Percentiles rank a stretch among this genome's conserved stretches.
phyloP scores from a whole-genome alignment of 805 yeast species.

The Pichia gijzeniarum region DNA sequence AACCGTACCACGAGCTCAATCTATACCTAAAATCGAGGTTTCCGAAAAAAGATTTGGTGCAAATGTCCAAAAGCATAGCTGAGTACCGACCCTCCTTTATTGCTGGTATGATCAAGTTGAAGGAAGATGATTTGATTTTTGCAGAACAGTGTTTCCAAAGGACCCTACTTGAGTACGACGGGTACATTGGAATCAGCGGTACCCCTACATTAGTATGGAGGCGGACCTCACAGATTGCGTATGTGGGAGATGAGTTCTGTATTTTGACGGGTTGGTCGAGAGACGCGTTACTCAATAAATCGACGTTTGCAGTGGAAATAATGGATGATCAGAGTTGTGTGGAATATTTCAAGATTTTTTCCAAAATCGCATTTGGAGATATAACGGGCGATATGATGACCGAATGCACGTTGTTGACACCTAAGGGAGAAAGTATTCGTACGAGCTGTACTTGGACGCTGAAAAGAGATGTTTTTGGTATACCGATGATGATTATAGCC shows the following conservation, averaged over 20 bases:
- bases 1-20: constrained; percentile 80
- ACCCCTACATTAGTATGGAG: constrained; percentile 97
- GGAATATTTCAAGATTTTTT: constrained; percentile 81
- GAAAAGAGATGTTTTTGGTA: constrained; percentile 90
- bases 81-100: constrained; percentile 88
- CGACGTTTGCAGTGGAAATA: constrained; percentile 71
- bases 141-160: constrained; percentile 97
- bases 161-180: constrained; percentile 81
- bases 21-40: constrained; percentile 69
- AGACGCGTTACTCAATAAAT: constrained; percentile 57
- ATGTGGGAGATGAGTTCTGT: constrained; percentile 91
- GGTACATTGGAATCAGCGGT: constrained; percentile 75
- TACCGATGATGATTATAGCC: constrained; percentile 95
- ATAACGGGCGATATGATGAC: constrained; percentile 85
- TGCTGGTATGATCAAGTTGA: constrained; percentile 82
- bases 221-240: constrained; percentile 90
- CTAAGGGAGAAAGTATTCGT: constrained; percentile 46
- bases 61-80: constrained; percentile 84
- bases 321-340: constrained; percentile 84
- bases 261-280: constrained; percentile 85
- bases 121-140: constrained; percentile 86
- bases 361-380: constrained; percentile 85
- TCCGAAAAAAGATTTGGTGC: constrained; percentile 52
- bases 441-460: constrained; percentile 90
- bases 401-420: constrained; percentile 70